Evolutionary conservation across 352 stramenopile genomes (phyloP).

Genomic region (Globisporangium uncinulatum): DNA sequence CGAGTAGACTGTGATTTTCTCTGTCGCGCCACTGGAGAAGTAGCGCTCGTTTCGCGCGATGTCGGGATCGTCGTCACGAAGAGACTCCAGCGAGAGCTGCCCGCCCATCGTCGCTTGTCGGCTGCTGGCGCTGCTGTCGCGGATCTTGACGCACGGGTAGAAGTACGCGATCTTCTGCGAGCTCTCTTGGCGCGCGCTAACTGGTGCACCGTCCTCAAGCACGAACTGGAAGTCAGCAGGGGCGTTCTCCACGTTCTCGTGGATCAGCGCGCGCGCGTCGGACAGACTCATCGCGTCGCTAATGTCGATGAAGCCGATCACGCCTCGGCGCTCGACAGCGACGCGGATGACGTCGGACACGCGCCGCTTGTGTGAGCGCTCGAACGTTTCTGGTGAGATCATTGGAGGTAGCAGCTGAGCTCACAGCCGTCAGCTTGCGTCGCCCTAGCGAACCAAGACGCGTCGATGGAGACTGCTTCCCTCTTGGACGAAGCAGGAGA

Average conservation of each 20-base stretch:
- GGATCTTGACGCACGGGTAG: conserved; percentile 68
- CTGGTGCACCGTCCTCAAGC: conserved; percentile 50
- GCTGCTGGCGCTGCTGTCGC: conserved; percentile 24
- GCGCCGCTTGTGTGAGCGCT: conserved; percentile 33
- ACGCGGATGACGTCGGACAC: conserved; percentile 58
- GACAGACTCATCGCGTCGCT: conserved; percentile 56
- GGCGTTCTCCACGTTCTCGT: conserved; percentile 63
- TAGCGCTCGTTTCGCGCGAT: conserved; percentile 2
- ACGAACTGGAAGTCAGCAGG: conserved; percentile 67
- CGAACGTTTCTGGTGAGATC: conserved; percentile 52
- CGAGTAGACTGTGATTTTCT: conserved; percentile 50
- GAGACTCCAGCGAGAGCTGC: conserved; percentile 7
- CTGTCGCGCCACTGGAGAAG: conserved; percentile 11
- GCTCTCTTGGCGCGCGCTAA: conserved; percentile 55
- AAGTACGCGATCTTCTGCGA: conserved; percentile 55
- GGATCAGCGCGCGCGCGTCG: conserved; percentile 53
- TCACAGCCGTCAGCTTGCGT: background rate
- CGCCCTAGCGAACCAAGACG: no score
- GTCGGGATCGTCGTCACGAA: background rate
- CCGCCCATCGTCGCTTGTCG: background rate
- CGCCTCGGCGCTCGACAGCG: conserved; percentile 45
- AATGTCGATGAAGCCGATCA: conserved; percentile 76
- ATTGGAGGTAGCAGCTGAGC: conserved; percentile 12
- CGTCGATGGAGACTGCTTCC: no score
- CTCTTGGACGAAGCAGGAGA: no score